phyloP scores from a whole-genome alignment of 1,284 basidiomycete genomes.

The Vanrija pseudolonga region DNA sequence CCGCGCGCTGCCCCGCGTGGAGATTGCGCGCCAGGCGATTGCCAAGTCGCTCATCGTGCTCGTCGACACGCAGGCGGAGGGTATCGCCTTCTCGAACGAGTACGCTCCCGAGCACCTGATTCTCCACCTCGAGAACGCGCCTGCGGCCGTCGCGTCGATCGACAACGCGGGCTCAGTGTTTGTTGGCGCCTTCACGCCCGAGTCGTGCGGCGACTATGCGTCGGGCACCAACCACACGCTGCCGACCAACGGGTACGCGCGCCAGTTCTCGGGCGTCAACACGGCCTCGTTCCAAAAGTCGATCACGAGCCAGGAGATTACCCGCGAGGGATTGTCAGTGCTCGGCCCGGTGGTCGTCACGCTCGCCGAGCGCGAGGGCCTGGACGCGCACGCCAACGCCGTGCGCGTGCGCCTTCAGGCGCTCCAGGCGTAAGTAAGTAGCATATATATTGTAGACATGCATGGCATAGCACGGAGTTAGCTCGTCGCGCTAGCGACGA shows the following conservation, averaged over 20 bases:
- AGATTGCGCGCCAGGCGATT: slow-evolving; percentile 87
- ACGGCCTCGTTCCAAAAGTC: slow-evolving; percentile 98
- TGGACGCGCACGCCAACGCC: slow-evolving; percentile 80
- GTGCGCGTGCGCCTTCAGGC: slow-evolving; percentile 45
- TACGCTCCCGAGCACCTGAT: slow-evolving; percentile 98
- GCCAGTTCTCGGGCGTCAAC: slow-evolving; percentile 97
- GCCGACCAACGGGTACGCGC: slow-evolving; percentile 91
- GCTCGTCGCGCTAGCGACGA: too few species aligned
- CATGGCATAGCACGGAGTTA: too few species aligned
- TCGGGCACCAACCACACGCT: slow-evolving; percentile 98
- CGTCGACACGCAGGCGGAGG: slow-evolving; percentile 65
- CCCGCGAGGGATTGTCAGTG: slow-evolving; percentile 66
- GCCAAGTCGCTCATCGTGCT: slow-evolving; percentile 87
- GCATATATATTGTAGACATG: too few species aligned
- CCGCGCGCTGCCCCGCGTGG: slow-evolving; percentile 76
- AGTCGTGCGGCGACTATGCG: slow-evolving; percentile 89
- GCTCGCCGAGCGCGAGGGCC: slow-evolving; percentile 89
- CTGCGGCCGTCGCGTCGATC: slow-evolving; percentile 62
- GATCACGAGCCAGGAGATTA: slow-evolving; percentile 93
- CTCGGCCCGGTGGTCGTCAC: slow-evolving; percentile 88
- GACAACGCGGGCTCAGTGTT: slow-evolving; percentile 96
- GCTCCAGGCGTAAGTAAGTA: too few species aligned
- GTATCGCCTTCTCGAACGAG: slow-evolving; percentile 86
- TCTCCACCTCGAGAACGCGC: slow-evolving; percentile 73
- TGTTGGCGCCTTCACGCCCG: slow-evolving; percentile 88